These are phyloP conservation scores for Urtica urens DNA, from an alignment of 306 rosid species.

Conservation along the genomic window DNA sequence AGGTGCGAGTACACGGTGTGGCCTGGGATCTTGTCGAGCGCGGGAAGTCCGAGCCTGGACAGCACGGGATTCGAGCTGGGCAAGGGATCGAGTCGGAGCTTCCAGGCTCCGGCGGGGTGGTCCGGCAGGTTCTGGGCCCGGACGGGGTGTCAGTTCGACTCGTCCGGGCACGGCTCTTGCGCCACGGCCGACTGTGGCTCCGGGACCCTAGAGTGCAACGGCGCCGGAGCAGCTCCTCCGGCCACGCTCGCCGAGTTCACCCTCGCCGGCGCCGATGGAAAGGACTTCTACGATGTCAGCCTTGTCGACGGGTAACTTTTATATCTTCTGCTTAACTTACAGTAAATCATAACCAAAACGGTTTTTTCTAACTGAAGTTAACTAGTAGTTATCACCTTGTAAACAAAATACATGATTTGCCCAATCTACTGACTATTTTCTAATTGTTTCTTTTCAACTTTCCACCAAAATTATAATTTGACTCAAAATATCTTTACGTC, in stretches of 20 bases:
- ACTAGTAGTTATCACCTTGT: too few relatives aligned
- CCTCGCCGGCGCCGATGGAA: conserved; percentile 50
- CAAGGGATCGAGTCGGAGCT: conserved; percentile 31
- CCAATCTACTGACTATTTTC: too few relatives aligned
- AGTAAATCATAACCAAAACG: too few relatives aligned
- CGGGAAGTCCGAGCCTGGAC: conserved; percentile 59
- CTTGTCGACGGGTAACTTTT: conserved; percentile 91
- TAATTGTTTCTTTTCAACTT: too few relatives aligned
- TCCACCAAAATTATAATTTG: too few relatives aligned
- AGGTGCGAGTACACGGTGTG: conserved; percentile 77
- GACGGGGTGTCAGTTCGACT: conserved; percentile 53
- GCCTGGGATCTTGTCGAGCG: conserved; percentile 67
- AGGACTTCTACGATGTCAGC: conserved; percentile 86
- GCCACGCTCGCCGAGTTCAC: conserved; percentile 93
- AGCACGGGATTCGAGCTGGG: conserved; percentile 64
- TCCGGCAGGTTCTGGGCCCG: conserved; percentile 94
- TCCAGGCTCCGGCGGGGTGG: conserved; percentile 83
- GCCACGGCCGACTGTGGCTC: conserved; percentile 80
- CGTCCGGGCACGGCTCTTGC: conserved; percentile 42
- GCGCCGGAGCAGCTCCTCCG: conserved; percentile 67
- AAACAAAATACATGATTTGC: too few relatives aligned
- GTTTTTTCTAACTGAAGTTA: too few relatives aligned
- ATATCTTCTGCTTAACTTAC: too few relatives aligned
- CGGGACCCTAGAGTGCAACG: conserved; percentile 53
- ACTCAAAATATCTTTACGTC: too few relatives aligned